These are phyloP conservation scores for Pichia membranifaciens DNA, from an alignment of 805 yeast species.

Conservation along the genomic window DNA sequence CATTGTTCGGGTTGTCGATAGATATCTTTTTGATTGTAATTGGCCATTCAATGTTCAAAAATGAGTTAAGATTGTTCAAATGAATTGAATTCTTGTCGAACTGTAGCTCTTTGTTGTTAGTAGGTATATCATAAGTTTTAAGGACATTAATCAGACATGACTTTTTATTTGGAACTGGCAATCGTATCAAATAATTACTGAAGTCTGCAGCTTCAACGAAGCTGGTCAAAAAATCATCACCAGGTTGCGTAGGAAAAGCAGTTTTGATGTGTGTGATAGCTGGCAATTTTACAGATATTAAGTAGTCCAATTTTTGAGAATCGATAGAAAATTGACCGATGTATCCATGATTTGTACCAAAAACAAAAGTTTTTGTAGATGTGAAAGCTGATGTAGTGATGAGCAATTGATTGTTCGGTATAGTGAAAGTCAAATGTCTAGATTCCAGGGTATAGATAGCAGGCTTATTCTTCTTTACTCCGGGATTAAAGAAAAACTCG, in stretches of 20 bases:
- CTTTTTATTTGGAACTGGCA: conserved; percentile 8
- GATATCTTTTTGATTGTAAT: conserved; percentile 3
- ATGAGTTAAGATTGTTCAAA: conserved; percentile 1
- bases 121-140: neutral
- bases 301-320: conserved; percentile 19
- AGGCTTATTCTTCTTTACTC: neutral
- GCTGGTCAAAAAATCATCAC: conserved; percentile 11
- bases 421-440: conserved; percentile 11
- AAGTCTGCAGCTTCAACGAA: conserved; percentile 19
- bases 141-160: conserved; percentile 4
- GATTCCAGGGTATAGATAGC: conserved; percentile 9
- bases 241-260: neutral
- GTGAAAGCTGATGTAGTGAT: conserved; percentile 26
- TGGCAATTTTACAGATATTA: conserved; percentile 21
- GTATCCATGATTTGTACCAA: conserved; percentile 27
- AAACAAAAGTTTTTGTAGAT: conserved; percentile 19
- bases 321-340: conserved; percentile 23
- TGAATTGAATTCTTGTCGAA: conserved; percentile 5
- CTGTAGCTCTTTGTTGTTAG: conserved; percentile 1
- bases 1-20: conserved; percentile 5
- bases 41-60: conserved; percentile 11
- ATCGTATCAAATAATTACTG: conserved; percentile 6
- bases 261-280: conserved; percentile 18
- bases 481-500: conserved; percentile 11
- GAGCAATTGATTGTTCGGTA: conserved; percentile 13